A percentile compares a stretch with the other conserved stretches of the same genome.
Evolutionary conservation across 345 rosid species (phyloP).

Genomic region (Salix suchowensis): DNA sequence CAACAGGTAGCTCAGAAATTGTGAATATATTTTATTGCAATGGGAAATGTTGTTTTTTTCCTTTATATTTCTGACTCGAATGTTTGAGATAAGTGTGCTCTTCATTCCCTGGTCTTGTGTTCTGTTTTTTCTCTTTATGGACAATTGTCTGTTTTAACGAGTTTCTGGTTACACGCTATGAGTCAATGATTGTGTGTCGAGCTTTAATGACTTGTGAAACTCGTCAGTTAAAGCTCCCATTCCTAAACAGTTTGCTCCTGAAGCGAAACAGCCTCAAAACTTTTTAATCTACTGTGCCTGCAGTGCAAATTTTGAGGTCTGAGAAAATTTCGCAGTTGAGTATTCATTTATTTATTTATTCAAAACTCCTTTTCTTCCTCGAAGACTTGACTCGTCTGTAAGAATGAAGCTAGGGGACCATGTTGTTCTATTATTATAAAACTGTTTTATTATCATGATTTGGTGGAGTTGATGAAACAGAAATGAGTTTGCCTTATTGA

Average conservation of each 20-base stretch:
- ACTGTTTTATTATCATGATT: neutral
- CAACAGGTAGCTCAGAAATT: neutral
- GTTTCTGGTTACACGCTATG: neutral
- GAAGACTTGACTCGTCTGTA: neutral
- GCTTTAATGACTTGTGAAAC: neutral
- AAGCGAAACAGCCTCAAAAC: slow-evolving; percentile 4
- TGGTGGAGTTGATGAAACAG: neutral
- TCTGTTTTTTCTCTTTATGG: neutral
- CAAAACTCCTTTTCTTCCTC: neutral
- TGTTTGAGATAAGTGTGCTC: neutral
- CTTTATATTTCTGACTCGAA: neutral
- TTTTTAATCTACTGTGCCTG: neutral
- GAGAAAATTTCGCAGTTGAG: neutral
- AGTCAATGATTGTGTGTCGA: neutral
- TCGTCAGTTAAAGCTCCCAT: neutral
- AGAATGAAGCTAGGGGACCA: neutral
- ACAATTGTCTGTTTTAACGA: neutral
- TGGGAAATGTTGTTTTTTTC: neutral
- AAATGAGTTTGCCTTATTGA: neutral
- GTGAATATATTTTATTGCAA: neutral
- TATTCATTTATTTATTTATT: neutral
- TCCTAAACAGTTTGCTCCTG: slow-evolving; percentile 14
- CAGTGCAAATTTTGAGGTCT: neutral
- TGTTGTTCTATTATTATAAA: neutral
- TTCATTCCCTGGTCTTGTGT: neutral